Base-by-base conservation (phyloP, 2,329 filamentous ascomycete species). In the Cercospora canescens region DNA sequence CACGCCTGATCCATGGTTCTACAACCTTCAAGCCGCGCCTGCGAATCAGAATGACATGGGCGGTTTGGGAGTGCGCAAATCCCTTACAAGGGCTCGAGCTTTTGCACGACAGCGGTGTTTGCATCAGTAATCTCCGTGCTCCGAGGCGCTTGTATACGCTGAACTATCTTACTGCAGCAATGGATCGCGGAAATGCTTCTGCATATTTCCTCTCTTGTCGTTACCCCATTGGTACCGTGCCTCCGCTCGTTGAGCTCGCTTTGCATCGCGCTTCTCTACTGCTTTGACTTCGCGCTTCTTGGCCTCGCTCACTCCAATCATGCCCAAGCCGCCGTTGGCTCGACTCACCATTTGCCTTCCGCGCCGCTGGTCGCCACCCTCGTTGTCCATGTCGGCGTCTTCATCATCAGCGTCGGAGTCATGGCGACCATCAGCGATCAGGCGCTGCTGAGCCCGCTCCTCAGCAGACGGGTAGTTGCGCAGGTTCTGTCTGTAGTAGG, bases 401-500 rank as follows among this genome's bases (percentile, higher is more conserved):
- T 82, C 80, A 39, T 83, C 80, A 21, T 81, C 82, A 59, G 84
- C 83, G 48, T 83, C 80, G 24, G 82, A 81, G 63, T 79, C 77
- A 60, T 78, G 74, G 56, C 80, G 78, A 12, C 81, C 80, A 37
- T 75, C 79, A 18, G 80, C 80, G 68, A 89, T 86, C 65, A 92
- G 85, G 66, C 89, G 83, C 72, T 88, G 88, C 71, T 89, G 86
- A 64, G 87, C 84, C 62, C 91, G 89, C 80, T 97, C 93, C 65
- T 91, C 90, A 0, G 89, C 82, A 2, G 91, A 89, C 1, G 93
- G 93, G 77, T 97, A 90, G 78, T 88, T 91, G 79, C 91, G 89
- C 50, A 99, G 84, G 80, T 98, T 98, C 81, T 99, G 95, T 66
- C 92, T 89, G 82, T 89, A 99, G 81, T 98, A 98, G 72, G 87